phyloP scores from a whole-genome alignment of 202 grass and related monocot genomes.

The Hordeum pubiflorum region DNA sequence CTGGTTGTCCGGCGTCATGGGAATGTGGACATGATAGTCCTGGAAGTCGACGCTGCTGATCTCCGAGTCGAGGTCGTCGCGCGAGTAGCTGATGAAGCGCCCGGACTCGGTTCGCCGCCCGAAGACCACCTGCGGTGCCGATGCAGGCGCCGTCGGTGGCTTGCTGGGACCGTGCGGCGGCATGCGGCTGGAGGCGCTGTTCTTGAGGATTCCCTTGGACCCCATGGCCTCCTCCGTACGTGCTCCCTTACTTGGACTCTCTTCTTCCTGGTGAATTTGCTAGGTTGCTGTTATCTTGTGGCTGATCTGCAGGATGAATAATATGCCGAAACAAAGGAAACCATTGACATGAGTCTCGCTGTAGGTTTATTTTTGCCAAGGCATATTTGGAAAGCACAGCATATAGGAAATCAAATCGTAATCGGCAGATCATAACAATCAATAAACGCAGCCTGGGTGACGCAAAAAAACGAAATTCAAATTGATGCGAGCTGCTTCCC shows the following conservation, averaged over 20 bases:
- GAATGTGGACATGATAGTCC: slow-evolving; percentile 86
- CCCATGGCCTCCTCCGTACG: slow-evolving; percentile 27
- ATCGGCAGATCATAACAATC: not conserved
- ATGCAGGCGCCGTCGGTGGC: slow-evolving; percentile 36
- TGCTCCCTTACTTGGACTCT: not conserved
- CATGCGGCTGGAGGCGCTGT: slow-evolving; percentile 42
- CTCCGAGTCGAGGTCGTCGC: slow-evolving; percentile 92
- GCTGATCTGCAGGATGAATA: slow-evolving; percentile 20
- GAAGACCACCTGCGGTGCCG: slow-evolving; percentile 62
- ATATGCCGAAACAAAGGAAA: not conserved
- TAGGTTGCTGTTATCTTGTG: not conserved
- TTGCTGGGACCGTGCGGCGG: slow-evolving; percentile 34
- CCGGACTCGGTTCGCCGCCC: slow-evolving; percentile 69
- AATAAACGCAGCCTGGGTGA: not conserved
- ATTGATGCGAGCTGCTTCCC: not conserved
- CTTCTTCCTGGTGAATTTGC: not conserved
- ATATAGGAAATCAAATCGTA: not conserved
- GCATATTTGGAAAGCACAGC: not conserved
- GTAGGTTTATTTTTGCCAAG: not conserved
- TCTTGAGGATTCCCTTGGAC: slow-evolving; percentile 77
- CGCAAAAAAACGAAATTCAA: not conserved
- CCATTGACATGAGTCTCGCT: not conserved
- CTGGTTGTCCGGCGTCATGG: slow-evolving; percentile 88
- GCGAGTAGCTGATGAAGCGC: slow-evolving; percentile 85
- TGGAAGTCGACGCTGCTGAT: slow-evolving; percentile 84